These are phyloP conservation scores for Botryotinia convoluta DNA, from an alignment of 2,329 filamentous ascomycete species.

Conservation along the genomic window DNA sequence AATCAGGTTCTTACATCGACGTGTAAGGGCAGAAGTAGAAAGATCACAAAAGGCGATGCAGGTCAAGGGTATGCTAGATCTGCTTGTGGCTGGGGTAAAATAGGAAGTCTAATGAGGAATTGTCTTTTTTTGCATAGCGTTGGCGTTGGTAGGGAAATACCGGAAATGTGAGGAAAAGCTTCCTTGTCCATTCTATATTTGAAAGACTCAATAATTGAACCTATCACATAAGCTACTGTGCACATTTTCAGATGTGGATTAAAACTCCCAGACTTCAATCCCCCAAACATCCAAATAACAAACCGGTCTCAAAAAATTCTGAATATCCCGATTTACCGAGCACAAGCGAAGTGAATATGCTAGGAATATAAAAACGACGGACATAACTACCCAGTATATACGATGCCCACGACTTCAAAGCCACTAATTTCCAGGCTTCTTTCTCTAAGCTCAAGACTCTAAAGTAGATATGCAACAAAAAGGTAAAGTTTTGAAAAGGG, in stretches of 20 bases:
- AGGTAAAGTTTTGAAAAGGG: not conserved
- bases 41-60: slow-evolving; percentile 78
- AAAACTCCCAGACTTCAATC: too few relatives aligned
- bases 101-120: slow-evolving; percentile 24
- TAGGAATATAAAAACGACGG: not conserved
- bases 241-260: not conserved
- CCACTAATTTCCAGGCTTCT: too few relatives aligned
- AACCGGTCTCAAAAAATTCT: too few relatives aligned
- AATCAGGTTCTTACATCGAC: slow-evolving; percentile 65
- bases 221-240: slow-evolving; percentile 11
- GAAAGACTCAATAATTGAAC: slow-evolving; percentile 20
- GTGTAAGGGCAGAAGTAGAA: slow-evolving; percentile 76
- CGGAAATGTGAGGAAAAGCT: slow-evolving; percentile 20
- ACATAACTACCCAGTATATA: not conserved
- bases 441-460: not conserved
- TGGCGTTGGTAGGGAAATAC: slow-evolving; percentile 37
- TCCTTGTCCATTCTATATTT: slow-evolving; percentile 18
- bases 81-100: slow-evolving; percentile 56
- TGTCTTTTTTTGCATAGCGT: slow-evolving; percentile 42
- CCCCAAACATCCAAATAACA: too few relatives aligned
- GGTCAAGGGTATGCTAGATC: slow-evolving; percentile 85
- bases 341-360: too few relatives aligned
- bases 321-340: not conserved
- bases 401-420: too few relatives aligned
- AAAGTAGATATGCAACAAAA: not conserved